Conservation (phyloP, 257 asterid genomes). For the Asclepias syriaca region DNA sequence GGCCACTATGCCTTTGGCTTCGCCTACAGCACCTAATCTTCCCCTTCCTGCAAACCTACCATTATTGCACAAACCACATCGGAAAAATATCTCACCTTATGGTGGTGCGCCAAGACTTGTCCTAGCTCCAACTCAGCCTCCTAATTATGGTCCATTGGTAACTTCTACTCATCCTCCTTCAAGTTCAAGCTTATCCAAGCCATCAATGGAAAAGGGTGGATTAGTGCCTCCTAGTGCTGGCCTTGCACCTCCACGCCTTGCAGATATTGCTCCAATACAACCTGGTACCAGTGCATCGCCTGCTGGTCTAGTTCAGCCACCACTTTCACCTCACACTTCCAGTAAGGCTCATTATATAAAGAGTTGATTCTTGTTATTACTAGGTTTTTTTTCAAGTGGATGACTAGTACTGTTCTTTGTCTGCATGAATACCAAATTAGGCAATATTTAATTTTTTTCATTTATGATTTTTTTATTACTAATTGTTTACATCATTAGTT, state of each 20-base stretch:
- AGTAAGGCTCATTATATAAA: slow-evolving; percentile 33
- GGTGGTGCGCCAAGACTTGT: slow-evolving; percentile 37
- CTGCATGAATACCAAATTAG: not conserved
- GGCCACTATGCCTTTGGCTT: slow-evolving; percentile 24
- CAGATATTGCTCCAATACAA: slow-evolving; percentile 53
- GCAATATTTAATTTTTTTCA: not conserved
- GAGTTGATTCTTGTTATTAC: not conserved
- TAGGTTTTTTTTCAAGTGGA: not conserved
- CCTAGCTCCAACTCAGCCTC: slow-evolving; percentile 35
- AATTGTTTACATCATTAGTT: not conserved
- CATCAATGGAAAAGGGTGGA: slow-evolving; percentile 49
- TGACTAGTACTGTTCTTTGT: not conserved
- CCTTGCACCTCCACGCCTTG: slow-evolving; percentile 39
- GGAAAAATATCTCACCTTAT: slow-evolving; percentile 31
- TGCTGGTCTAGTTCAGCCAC: slow-evolving; percentile 79
- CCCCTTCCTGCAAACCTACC: slow-evolving; percentile 37
- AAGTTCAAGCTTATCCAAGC: slow-evolving; percentile 43
- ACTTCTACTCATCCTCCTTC: slow-evolving; percentile 51
- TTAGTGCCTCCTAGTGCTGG: slow-evolving; percentile 34
- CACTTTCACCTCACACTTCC: slow-evolving; percentile 70
- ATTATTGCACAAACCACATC: slow-evolving; percentile 28
- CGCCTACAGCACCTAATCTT: slow-evolving; percentile 33
- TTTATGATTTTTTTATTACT: not conserved
- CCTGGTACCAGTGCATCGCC: slow-evolving; percentile 54
- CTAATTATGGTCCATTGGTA: slow-evolving; percentile 52